Base-by-base conservation (phyloP, 768 basidiomycete species). In the Mycena haematopus region DNA sequence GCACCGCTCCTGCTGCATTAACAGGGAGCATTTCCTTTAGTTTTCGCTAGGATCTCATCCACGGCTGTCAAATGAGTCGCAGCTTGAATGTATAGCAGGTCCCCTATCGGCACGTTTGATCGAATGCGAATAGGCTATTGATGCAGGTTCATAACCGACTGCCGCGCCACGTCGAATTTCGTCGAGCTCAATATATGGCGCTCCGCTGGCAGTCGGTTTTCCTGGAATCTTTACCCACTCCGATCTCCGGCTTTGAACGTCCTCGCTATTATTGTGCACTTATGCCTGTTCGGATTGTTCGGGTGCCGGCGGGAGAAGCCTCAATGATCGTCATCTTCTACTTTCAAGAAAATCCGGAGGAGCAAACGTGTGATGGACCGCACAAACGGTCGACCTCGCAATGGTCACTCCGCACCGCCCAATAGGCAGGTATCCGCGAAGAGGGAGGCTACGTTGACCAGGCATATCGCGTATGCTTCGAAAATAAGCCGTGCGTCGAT, bases 321-420 rank as follows among this genome's bases (percentile, higher is more conserved):
- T 33, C 46, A 36, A 42, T 15, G 17, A 25, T 29, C 25, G n/a
- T n/a, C 38, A 54, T 54, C 38, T 25, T 44, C n/a, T 45, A 10
- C 7, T 1, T 33, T 13, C 13, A 51, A 49, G 44, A 56, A 44
- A 52, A 47, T 25, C 46, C 49, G 60, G 60, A 56, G 49, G 53
- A 14, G 27, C 52, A 17, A 31, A 53, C 52, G 54, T 56, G 38
- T 10, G 49, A 56, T 45, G n/a, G 15, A n/a, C 21, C 36, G 31
- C 22, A 35, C 33, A 21, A 27, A 14, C 46, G 25, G 15, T 47
- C 13, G 2, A 15, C 8, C 15, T 46, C n/a, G 14, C 13, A 9
- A 1, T 46, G 22, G 5, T 24, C 45, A 10, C 25, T 17, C 15
- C 25, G 14, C 25, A 47, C 24, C 46, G 46, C 10, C 22, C 9